A percentile compares a stretch with the other conserved stretches of the same genome.
These are phyloP conservation scores for Diaporthe eres DNA, from an alignment of 2,329 filamentous ascomycete species.

Conservation along the genomic window DNA sequence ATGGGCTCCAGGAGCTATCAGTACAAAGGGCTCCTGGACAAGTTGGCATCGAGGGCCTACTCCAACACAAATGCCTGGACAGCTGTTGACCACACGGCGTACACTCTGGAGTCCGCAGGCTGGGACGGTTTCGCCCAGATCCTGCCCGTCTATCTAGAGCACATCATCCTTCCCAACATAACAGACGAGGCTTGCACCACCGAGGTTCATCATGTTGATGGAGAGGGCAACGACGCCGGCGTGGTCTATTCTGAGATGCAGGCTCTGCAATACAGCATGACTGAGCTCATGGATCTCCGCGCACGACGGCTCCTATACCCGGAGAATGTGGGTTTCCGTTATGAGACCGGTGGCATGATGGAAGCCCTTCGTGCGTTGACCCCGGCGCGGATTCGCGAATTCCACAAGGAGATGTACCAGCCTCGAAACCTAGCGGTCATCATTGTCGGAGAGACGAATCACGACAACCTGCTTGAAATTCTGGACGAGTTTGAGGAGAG, in stretches of 20 bases:
- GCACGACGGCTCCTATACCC: slow-evolving; percentile 88
- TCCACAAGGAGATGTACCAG: slow-evolving; percentile 98
- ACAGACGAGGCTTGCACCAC: slow-evolving; percentile 95
- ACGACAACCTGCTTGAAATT: slow-evolving; percentile 82
- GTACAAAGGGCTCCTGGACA: slow-evolving; percentile 96
- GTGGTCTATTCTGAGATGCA: slow-evolving; percentile 99
- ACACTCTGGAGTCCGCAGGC: slow-evolving; percentile 93
- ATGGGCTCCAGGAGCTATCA: slow-evolving; percentile 94
- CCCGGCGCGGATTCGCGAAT: slow-evolving; percentile 90
- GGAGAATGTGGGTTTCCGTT: slow-evolving; percentile 90
- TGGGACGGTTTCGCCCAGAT: slow-evolving; percentile 98
- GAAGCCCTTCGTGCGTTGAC: slow-evolving; percentile 89
- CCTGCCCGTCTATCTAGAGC: slow-evolving; percentile 93
- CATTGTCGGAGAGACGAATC: slow-evolving; percentile 92
- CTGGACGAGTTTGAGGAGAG: slow-evolving; percentile 90
- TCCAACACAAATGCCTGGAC: slow-evolving; percentile 98
- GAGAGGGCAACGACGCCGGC: slow-evolving; percentile 92
- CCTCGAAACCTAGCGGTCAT: slow-evolving; percentile 94
- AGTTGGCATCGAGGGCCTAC: slow-evolving; percentile 92
- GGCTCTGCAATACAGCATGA: slow-evolving; percentile 86
- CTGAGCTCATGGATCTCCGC: slow-evolving; percentile 88
- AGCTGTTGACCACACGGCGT: slow-evolving; percentile 94
- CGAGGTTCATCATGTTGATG: slow-evolving; percentile 96
- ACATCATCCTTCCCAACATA: slow-evolving; percentile 90
- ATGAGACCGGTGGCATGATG: slow-evolving; percentile 98